Evolutionary conservation across 192 early-diverging fungal genomes (phyloP), one percentile per base, ranked within the genome.

Genomic region (Lunasporangiospora selenospora): DNA sequence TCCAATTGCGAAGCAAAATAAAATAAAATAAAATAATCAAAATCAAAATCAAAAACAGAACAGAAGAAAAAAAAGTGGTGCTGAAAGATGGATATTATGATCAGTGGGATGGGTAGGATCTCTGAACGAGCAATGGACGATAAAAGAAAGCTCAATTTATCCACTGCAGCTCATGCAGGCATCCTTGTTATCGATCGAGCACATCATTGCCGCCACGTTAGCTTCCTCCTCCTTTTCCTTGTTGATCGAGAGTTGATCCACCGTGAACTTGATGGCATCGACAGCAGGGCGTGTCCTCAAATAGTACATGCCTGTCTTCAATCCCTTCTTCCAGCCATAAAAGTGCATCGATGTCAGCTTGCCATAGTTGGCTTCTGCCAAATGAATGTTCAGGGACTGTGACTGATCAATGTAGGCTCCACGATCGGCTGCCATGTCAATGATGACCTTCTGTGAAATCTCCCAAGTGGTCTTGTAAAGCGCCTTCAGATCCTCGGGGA

Each of bases 271-370:
- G 82, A 99, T 97, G 11, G 97, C 95, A 67, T 97, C 95, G 13
- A 86, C 93, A 13, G 97, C 95, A n/a, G 97, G 95, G 32, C 93
- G 85, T 9, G 95, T 93, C 38, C 97, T 91, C 50, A 99, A 80
- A 77, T 99, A 99, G 79, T 99, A 99, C 97, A 97, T 97, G 42
- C 97, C 97, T 8, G 97, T 99, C 90, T 99, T 99, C 18, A 99
- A 83, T 3, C 97, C 97, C 80, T 91, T 89, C 82, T 93, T 93
- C 95, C 97, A 98, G 13, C 93, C 97, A 76, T 98, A 96, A 65
- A 99, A 98, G 79, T 98, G 95, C 97, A 99, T 99, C 33, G 83
- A 87, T 7, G 97, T 95, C 58, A 99, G 82, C 78, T 95, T 96
- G 75, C 91, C 93, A 80, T 90, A 96, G 76, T 92, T 95, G 10